A percentile compares a stretch with the other conserved stretches of the same genome.
These are phyloP conservation scores for Crithidia bombi DNA, from an alignment of 208 protist genomes.

Conservation along the genomic window DNA sequence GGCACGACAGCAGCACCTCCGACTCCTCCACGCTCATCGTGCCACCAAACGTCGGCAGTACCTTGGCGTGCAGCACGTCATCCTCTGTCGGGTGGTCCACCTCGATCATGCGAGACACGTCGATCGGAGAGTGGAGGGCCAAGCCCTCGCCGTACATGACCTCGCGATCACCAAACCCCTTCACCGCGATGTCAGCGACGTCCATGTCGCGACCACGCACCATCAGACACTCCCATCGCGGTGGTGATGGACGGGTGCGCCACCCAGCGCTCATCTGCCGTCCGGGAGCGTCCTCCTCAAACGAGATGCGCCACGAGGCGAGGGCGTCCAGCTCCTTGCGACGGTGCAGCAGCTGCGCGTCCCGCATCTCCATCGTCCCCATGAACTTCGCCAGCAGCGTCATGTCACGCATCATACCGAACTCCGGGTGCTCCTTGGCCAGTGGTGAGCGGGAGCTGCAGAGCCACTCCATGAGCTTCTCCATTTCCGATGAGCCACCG, in stretches of 20 bases:
- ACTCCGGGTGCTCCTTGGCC: slow-evolving; percentile 65
- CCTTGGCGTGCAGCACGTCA: slow-evolving; percentile 82
- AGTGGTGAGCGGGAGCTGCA: slow-evolving; percentile 57
- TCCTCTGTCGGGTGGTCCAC: slow-evolving; percentile 78
- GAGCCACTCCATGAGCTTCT: slow-evolving; percentile 81
- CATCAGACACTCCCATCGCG: slow-evolving; percentile 73
- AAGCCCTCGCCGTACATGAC: slow-evolving; percentile 79
- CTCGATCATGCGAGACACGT: slow-evolving; percentile 61
- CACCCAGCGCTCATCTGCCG: slow-evolving; percentile 78
- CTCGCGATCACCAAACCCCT: slow-evolving; percentile 79
- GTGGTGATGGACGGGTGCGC: slow-evolving; percentile 55
- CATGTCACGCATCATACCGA: slow-evolving; percentile 69
- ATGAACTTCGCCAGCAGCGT: slow-evolving; percentile 78
- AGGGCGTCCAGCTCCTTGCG: slow-evolving; percentile 64
- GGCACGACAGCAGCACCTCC: slow-evolving; percentile 84
- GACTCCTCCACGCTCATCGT: slow-evolving; percentile 72
- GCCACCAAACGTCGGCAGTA: slow-evolving; percentile 78
- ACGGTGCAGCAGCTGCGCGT: slow-evolving; percentile 66
- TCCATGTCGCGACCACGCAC: slow-evolving; percentile 83
- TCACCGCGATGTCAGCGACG: slow-evolving; percentile 76
- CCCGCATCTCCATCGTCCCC: slow-evolving; percentile 82
- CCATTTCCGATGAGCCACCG: slow-evolving; percentile 60
- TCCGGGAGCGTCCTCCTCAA: slow-evolving; percentile 77
- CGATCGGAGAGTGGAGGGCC: slow-evolving; percentile 71
- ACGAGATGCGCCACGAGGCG: slow-evolving; percentile 77